Evolutionary conservation across 2,329 filamentous ascomycete genomes (phyloP).

Genomic region (Claviceps capensis): DNA sequence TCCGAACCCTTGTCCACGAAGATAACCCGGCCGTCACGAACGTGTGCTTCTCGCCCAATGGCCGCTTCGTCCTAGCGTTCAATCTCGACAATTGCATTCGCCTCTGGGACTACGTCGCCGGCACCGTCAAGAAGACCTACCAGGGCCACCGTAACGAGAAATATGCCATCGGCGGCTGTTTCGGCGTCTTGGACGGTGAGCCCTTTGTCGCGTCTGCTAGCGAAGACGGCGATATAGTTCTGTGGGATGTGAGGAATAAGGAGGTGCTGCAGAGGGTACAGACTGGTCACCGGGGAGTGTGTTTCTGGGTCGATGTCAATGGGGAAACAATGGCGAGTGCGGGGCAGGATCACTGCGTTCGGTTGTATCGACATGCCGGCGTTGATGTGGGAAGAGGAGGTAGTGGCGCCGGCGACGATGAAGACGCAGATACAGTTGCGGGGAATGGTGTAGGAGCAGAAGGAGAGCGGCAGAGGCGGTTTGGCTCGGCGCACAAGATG

Average conservation of each 20-base stretch:
- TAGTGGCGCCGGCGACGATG: too few species aligned
- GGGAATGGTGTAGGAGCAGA: background rate
- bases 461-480: too few species aligned
- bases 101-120: conserved; percentile 89
- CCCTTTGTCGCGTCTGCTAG: conserved; percentile 69
- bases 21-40: conserved; percentile 83
- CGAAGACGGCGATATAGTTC: conserved; percentile 71
- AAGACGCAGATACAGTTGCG: background rate
- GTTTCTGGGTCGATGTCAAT: conserved; percentile 52
- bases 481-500: background rate
- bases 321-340: conserved; percentile 43
- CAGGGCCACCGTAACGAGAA: conserved; percentile 78
- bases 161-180: conserved; percentile 75
- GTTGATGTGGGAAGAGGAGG: background rate
- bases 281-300: conserved; percentile 38
- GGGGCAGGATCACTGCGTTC: conserved; percentile 40
- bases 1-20: conserved; percentile 90
- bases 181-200: conserved; percentile 42
- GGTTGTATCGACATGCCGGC: conserved; percentile 31
- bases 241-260: conserved; percentile 88
- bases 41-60: conserved; percentile 88
- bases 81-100: conserved; percentile 83
- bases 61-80: conserved; percentile 81
- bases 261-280: conserved; percentile 56
- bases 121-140: conserved; percentile 90